phyloP scores from a whole-genome alignment of 2,329 filamentous ascomycete genomes.

The Chrysosporium queenslandicum region DNA sequence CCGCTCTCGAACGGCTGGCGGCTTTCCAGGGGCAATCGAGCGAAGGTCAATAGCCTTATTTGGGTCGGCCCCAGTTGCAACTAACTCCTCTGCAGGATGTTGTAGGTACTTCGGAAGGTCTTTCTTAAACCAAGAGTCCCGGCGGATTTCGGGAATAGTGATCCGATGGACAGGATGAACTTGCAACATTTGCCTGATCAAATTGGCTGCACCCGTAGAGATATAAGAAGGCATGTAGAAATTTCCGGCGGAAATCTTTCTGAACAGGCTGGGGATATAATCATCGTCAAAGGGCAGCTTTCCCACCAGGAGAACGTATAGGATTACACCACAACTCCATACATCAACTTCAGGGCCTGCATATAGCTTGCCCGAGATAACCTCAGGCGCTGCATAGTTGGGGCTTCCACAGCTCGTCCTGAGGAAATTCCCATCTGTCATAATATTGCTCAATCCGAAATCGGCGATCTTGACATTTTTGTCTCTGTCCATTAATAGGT shows the following conservation, averaged over 20 bases:
- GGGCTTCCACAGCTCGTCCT: constrained; percentile 98
- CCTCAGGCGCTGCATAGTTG: constrained; percentile 95
- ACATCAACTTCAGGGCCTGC: constrained; percentile 96
- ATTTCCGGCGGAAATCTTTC: constrained; percentile 90
- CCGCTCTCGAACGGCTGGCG: constrained; percentile 71
- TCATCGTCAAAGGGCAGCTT: constrained; percentile 92
- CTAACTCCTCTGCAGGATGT: constrained; percentile 79
- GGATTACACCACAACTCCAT: constrained; percentile 57
- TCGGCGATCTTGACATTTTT: constrained; percentile 99
- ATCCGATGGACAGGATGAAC: constrained; percentile 91
- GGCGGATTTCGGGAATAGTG: constrained; percentile 84
- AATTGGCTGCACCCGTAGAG: constrained; percentile 58
- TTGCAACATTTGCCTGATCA: constrained; percentile 90
- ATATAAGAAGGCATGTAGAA: constrained; percentile 91
- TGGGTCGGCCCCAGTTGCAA: constrained; percentile 86
- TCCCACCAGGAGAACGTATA: constrained; percentile 56
- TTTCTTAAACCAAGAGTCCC: constrained; percentile 87
- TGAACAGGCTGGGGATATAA: constrained; percentile 93
- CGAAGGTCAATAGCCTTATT: constrained; percentile 80
- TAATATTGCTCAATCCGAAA: constrained; percentile 97
- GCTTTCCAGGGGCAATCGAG: constrained; percentile 68
- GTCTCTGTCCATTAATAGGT: constrained; percentile 84
- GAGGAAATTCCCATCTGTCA: constrained; percentile 98
- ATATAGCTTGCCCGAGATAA: constrained; percentile 95
- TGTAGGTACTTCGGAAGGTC: constrained; percentile 79